phyloP scores from a whole-genome alignment of 2,329 filamentous ascomycete genomes.

The Incumbomyces lentus region DNA sequence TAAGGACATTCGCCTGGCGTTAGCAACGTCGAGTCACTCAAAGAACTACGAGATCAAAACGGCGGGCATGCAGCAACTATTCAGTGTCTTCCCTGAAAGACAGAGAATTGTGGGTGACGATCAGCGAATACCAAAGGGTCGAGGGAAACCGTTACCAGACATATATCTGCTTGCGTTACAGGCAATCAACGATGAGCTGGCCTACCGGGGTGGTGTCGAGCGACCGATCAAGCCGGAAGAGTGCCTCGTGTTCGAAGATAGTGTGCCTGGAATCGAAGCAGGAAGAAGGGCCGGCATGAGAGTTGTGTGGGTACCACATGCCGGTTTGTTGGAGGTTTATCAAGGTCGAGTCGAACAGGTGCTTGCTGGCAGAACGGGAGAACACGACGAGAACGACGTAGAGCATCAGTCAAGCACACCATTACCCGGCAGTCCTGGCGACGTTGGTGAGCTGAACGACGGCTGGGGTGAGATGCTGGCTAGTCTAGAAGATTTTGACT shows the following conservation, averaged over 20 bases:
- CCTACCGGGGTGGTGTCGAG: conserved; percentile 40
- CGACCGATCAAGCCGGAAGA: conserved; percentile 65
- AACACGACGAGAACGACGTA: conserved; percentile 48
- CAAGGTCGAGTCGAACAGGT: conserved; percentile 67
- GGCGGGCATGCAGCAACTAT: conserved; percentile 40
- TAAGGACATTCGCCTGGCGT: conserved; percentile 61
- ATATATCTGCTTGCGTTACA: conserved; percentile 83
- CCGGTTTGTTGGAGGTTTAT: conserved; percentile 65
- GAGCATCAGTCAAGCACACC: conserved; percentile 26
- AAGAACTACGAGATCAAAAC: conserved; percentile 72
- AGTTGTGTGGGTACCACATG: conserved; percentile 84
- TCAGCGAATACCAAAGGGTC: conserved; percentile 58
- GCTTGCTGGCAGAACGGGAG: conserved; percentile 68
- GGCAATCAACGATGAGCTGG: conserved; percentile 67
- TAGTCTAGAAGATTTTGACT: conserved; percentile 51
- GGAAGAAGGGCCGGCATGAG: conserved; percentile 89
- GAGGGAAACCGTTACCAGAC: conserved; percentile 91
- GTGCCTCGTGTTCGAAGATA: conserved; percentile 94
- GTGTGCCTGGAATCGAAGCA: conserved; percentile 82
- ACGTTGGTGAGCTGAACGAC: conserved; percentile 47
- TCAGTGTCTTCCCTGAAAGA: conserved; percentile 52
- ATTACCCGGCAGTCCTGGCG: conserved; percentile 34
- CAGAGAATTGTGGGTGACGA: conserved; percentile 81
- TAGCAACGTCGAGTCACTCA: conserved; percentile 69
- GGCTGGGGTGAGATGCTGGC: conserved; percentile 47